A percentile compares a stretch with the other conserved stretches of the same genome.
Conservation (phyloP, 352 stramenopile genomes). For the Phytophthora quininea region DNA sequence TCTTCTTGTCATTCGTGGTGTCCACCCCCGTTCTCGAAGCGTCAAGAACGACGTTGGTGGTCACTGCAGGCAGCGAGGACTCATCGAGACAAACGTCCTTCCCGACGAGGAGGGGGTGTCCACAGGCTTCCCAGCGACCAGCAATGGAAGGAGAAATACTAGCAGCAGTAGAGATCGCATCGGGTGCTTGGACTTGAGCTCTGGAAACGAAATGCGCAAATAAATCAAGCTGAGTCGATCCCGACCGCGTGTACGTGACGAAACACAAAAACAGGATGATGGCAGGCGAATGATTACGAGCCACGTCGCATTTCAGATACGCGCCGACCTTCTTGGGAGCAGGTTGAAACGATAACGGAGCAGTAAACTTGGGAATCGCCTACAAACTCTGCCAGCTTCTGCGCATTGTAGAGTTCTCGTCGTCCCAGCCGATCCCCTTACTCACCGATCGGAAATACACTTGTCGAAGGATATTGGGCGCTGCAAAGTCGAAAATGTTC, state of each 20-base stretch:
- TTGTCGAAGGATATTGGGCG: background rate
- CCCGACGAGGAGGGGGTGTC: background rate
- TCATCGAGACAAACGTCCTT: background rate
- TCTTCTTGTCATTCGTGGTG: slow-evolving; percentile 16
- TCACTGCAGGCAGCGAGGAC: background rate
- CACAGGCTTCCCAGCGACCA: background rate
- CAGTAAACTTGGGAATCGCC: too few species aligned
- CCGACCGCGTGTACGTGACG: too few species aligned
- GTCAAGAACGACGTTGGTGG: background rate
- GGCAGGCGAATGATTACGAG: too few species aligned
- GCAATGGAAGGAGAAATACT: background rate
- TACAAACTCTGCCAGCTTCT: too few species aligned
- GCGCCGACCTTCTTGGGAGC: too few species aligned
- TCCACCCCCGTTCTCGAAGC: background rate
- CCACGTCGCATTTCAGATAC: too few species aligned
- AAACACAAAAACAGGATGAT: too few species aligned
- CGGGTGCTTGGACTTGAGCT: background rate
- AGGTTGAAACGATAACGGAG: too few species aligned
- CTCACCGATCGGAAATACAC: background rate
- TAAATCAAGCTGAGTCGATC: too few species aligned
- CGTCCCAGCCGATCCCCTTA: too few species aligned
- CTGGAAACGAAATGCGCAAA: too few species aligned
- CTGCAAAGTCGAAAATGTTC: background rate
- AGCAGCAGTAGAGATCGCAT: background rate
- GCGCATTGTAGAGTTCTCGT: too few species aligned